Evolutionary conservation across 768 basidiomycete genomes (phyloP), one percentile per base, ranked within the genome.

Genomic region (Boletus patriciae): DNA sequence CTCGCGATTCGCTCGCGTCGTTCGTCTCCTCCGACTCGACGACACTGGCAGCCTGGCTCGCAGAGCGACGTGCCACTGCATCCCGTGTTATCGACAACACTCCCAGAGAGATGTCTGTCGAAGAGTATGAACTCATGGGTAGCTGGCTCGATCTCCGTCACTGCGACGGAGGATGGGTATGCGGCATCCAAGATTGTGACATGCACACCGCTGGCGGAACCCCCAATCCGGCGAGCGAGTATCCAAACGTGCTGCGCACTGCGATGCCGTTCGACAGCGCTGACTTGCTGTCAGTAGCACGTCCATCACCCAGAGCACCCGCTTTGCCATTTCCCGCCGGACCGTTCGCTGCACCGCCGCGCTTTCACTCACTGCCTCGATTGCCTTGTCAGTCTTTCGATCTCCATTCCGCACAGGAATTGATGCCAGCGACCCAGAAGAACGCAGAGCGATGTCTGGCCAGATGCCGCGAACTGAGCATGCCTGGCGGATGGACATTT

Each of bases 121-220:
- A 75, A 47, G 76, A 81, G 40, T 81, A 83, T 54, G 81, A 83
- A 57, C 67, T 70, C 36, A 65, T 60, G 50, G 81, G 81, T 3
- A 82, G 81, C 56, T 82, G 81, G 81, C 69, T 73, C 27, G 70
- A 73, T 58, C 56, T 65, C 19, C 52, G 57, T 44, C 58, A 46
- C 13, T 46, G 55, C n/a, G 60, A 62, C 36, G 59, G 53, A 18
- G 69, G 59, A 41, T 69, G 67, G 72, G 50, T 51, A 19, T 73
- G 71, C 52, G 73, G 71, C 21, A 52, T 68, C 31, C 62, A 53
- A 45, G 64, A 65, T 40, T 73, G 71, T 46, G 60, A 57, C 18
- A 51, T 66, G 49, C 80, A 58, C 72, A 75, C 63, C 53, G 62
- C 51, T 15, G 50, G 45, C 70, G 77, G 58, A 60, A 77, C 58